A percentile compares a stretch with the other conserved stretches of the same genome.
phyloP scores from a whole-genome alignment of 129 eudicot genomes.

The Logfia minima region DNA sequence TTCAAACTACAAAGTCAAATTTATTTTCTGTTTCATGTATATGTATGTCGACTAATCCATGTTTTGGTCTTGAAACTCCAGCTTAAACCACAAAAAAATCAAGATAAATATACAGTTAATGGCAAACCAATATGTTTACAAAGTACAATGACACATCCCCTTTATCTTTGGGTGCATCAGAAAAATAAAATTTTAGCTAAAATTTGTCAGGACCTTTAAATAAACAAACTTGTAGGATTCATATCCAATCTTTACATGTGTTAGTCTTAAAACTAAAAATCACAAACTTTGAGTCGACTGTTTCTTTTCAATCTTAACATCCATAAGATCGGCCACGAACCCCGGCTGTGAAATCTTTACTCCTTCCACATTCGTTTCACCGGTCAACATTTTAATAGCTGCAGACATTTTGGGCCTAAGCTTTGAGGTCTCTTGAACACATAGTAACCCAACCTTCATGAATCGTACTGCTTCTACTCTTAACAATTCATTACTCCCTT shows the following conservation, averaged over 20 bases:
- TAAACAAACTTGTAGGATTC: conserved; percentile 20
- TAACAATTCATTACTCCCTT: conserved; percentile 47
- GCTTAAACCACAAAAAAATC: neutral
- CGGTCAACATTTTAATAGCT: conserved; percentile 54
- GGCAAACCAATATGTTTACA: neutral
- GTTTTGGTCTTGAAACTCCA: neutral
- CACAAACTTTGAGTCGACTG: conserved; percentile 32
- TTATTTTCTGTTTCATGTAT: neutral
- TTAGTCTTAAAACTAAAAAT: conserved; percentile 21
- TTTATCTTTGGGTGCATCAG: neutral
- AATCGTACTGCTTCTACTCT: conserved; percentile 49
- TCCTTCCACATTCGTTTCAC: conserved; percentile 36
- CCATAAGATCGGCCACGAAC: conserved; percentile 62
- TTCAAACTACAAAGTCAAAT: neutral
- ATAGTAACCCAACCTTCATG: conserved; percentile 72
- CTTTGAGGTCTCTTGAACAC: conserved; percentile 71
- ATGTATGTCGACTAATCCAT: neutral
- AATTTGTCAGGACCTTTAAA: conserved; percentile 14
- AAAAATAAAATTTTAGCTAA: neutral
- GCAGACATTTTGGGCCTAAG: conserved; percentile 66
- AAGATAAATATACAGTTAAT: neutral
- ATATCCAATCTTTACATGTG: conserved; percentile 24
- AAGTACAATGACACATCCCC: neutral
- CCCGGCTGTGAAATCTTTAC: conserved; percentile 65
- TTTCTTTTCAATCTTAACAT: conserved; percentile 48